Percentiles rank a stretch among this genome's conserved stretches.
phyloP scores from a whole-genome alignment of 352 stramenopile species.

The Globisporangium nodosum region DNA sequence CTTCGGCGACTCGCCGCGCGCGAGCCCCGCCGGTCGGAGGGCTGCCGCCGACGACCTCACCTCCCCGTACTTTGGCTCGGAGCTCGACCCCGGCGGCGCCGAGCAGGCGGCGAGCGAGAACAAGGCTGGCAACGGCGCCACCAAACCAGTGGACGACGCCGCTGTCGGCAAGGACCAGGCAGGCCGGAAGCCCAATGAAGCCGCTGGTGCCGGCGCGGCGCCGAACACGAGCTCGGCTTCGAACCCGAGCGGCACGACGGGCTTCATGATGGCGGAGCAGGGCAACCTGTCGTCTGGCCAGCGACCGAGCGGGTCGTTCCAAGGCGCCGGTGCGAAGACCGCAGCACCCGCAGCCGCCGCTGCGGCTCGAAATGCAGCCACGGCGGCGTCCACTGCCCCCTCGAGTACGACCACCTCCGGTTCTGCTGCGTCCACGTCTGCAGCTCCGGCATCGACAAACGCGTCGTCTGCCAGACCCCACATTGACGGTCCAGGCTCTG shows the following conservation, averaged over 20 bases:
- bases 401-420: slow-evolving; percentile 7
- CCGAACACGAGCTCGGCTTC: slow-evolving; percentile 8
- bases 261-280: slow-evolving; percentile 18
- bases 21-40: slow-evolving; percentile 13
- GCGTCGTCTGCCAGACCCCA: slow-evolving; percentile 64
- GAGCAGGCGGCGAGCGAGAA: slow-evolving; percentile 31
- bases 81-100: slow-evolving; percentile 30
- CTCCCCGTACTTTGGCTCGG: slow-evolving; percentile 61
- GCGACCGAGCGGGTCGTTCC: slow-evolving; percentile 11
- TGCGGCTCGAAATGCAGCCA: slow-evolving; percentile 2
- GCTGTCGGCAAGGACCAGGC: slow-evolving; percentile 20
- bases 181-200: slow-evolving; percentile 17
- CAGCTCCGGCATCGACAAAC: slow-evolving; percentile 29
- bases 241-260: slow-evolving; percentile 5
- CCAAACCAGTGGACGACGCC: slow-evolving; percentile 17
- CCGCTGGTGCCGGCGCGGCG: slow-evolving; percentile 14
- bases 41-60: slow-evolving; percentile 26
- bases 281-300: slow-evolving; percentile 4
- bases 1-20: slow-evolving; percentile 77
- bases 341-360: slow-evolving; percentile 3
- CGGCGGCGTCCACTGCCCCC: background rate
- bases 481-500: slow-evolving; percentile 34
- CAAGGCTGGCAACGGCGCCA: slow-evolving; percentile 23
- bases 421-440: slow-evolving; percentile 13
- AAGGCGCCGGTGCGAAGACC: slow-evolving; percentile 2